phyloP scores from a whole-genome alignment of 2,329 filamentous ascomycete species.

The Monosporascus sp. region DNA sequence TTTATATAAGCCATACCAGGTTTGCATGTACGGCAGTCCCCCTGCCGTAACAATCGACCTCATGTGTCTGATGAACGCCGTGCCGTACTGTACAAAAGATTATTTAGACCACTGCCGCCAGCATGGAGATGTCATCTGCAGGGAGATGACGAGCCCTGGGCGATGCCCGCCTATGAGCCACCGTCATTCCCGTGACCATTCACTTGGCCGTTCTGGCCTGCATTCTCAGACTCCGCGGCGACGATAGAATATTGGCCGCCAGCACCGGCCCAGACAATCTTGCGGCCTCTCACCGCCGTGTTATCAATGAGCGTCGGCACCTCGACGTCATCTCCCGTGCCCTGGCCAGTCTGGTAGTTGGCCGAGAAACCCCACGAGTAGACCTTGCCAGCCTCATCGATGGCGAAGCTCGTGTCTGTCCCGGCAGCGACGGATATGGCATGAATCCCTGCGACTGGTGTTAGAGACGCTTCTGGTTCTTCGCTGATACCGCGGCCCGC shows the following conservation, averaged over 20 bases:
- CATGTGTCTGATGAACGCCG: background rate
- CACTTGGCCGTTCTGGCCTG: background rate
- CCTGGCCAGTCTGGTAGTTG: slow-evolving; percentile 75
- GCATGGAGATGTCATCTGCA: no score
- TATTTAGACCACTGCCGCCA: no score
- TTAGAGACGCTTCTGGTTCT: background rate
- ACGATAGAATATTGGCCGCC: background rate
- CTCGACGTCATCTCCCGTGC: slow-evolving; percentile 60
- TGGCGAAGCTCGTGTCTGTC: slow-evolving; percentile 68
- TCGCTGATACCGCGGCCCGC: background rate
- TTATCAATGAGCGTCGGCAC: slow-evolving; percentile 43
- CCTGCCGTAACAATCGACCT: background rate
- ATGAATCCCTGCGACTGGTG: slow-evolving; percentile 4
- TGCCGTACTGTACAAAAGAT: background rate
- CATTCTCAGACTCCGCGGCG: background rate
- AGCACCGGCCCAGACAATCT: background rate
- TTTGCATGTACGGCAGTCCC: background rate
- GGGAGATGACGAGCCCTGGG: no score
- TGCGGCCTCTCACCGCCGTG: background rate
- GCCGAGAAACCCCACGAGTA: slow-evolving; percentile 78
- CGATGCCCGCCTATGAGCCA: background rate
- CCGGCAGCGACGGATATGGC: slow-evolving; percentile 50
- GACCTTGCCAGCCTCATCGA: slow-evolving; percentile 64
- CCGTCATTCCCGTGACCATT: background rate
- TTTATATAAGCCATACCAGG: background rate